A percentile compares a stretch with the other conserved stretches of the same genome.
These are phyloP conservation scores for Nemania serpens DNA, from an alignment of 2,329 filamentous ascomycete species.

Conservation along the genomic window DNA sequence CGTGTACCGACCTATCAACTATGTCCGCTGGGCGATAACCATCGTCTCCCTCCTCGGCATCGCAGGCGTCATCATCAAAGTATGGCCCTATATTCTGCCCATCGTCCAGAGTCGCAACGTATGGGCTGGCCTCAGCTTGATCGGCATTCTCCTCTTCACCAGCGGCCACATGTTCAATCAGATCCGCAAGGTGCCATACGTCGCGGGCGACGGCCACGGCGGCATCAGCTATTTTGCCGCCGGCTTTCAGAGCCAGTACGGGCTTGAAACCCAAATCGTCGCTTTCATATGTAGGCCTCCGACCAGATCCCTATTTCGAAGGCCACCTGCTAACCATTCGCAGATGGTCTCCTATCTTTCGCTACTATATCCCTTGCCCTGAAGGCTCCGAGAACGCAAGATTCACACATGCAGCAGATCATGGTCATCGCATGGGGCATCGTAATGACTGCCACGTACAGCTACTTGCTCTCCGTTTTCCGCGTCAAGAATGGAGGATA, in stretches of 20 bases:
- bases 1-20: conserved; percentile 88
- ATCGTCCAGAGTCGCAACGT: conserved; percentile 87
- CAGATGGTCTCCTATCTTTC: conserved; percentile 77
- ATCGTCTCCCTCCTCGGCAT: conserved; percentile 71
- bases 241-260: conserved; percentile 92
- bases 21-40: conserved; percentile 70
- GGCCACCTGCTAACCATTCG: conserved; percentile 32
- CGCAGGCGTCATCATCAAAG: conserved; percentile 70
- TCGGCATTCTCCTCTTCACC: conserved; percentile 88
- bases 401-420: conserved; percentile 77
- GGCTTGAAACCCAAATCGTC: conserved; percentile 93
- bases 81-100: conserved; percentile 79
- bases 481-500: conserved; percentile 93
- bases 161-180: conserved; percentile 99
- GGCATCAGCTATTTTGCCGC: conserved; percentile 88
- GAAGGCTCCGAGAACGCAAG: conserved; percentile 87
- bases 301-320: not conserved
- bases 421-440: conserved; percentile 79
- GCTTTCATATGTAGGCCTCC: conserved; percentile 85
- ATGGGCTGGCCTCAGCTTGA: conserved; percentile 89
- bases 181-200: conserved; percentile 94
- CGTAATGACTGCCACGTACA: conserved; percentile 82
- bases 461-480: conserved; percentile 92
- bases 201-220: conserved; percentile 80
- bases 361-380: conserved; percentile 87